Evolutionary conservation across 805 yeast genomes (phyloP), one percentile per base, ranked within the genome.

Genomic region (Candida fluviatilis): DNA sequence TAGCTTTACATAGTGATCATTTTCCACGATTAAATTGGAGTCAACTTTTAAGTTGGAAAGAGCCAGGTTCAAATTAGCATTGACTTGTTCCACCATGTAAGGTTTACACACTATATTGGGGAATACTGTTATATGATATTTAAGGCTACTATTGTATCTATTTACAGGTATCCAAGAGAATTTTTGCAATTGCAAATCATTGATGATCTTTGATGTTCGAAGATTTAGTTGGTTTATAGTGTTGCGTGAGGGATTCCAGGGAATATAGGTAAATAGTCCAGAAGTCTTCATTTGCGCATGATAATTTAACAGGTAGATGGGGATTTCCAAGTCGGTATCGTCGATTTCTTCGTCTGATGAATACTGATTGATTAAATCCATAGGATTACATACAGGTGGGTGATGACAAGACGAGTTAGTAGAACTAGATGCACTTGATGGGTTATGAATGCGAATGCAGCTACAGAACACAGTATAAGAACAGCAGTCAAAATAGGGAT

Each of bases 321-420:
- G 28, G n/a, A 33, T 11, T 14, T 28, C 41, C 14, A 11, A 27
- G 12, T 18, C 16, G 3, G 31, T 18, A 14, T 24, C n/a, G 17
- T 33, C 32, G 19, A 33, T 35, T 13, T 38, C 36, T 23, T 36
- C 31, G 19, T 38, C 43, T 10, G 45, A 41, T 19, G 45, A 40
- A 29, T 43, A 43, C n/a, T 40, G 39, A n/a, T 26, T 24, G 13
- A 42, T 36, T 10, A 35, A 25, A 4, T 41, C 45, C 45, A 41
- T 41, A 18, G 14, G 24, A 21, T 21, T 21, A 21, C 24, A 21
- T 21, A 21, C 24, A 21, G 24, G 24, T 21, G 10, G 24, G 24
- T 21, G 24, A 21, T 21, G 24, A 10, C 24, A 21, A 21, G 24
- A 10, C 10, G 24, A 21, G 6, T 6, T 21, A 10, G 10, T 21